These are phyloP conservation scores for Fusarium multiceps DNA, from an alignment of 2,329 filamentous ascomycete genomes.

Conservation along the genomic window DNA sequence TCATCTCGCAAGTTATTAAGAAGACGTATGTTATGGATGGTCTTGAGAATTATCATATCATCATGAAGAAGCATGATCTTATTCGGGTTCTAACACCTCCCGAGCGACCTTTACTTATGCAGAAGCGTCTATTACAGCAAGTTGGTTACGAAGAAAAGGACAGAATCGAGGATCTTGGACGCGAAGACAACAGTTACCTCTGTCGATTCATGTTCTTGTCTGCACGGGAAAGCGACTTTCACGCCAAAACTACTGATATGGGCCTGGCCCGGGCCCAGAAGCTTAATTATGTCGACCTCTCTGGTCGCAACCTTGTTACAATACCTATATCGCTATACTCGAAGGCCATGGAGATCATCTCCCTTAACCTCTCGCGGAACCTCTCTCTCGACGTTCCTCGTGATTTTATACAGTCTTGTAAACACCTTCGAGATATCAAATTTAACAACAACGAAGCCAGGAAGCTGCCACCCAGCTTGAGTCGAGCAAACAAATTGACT, in stretches of 20 bases:
- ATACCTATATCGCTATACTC: constrained; percentile 96
- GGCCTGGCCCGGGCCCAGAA: constrained; percentile 86
- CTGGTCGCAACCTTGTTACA: constrained; percentile 88
- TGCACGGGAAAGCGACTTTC: constrained; percentile 84
- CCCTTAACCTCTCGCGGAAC: constrained; percentile 92
- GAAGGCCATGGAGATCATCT: constrained; percentile 91
- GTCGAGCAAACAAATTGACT: constrained; percentile 82
- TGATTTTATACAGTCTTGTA: constrained; percentile 95
- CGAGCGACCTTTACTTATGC: constrained; percentile 89
- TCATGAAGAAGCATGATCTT: constrained; percentile 92
- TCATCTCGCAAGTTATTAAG: constrained; percentile 90
- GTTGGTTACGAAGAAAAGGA: constrained; percentile 90
- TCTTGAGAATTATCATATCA: constrained; percentile 93
- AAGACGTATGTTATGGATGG: constrained; percentile 94
- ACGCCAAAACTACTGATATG: constrained; percentile 76
- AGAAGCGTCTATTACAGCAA: constrained; percentile 90
- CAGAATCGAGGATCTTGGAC: constrained; percentile 89
- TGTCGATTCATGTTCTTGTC: constrained; percentile 96
- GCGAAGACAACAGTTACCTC: constrained; percentile 97
- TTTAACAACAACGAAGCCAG: constrained; percentile 94
- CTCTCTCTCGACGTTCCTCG: constrained; percentile 91
- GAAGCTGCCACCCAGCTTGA: constrained; percentile 84
- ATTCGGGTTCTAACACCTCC: constrained; percentile 80
- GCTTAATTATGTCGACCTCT: constrained; percentile 92
- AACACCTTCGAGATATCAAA: constrained; percentile 92